phyloP scores from a whole-genome alignment of 805 yeast genomes.

The Barnettozyma californica region DNA sequence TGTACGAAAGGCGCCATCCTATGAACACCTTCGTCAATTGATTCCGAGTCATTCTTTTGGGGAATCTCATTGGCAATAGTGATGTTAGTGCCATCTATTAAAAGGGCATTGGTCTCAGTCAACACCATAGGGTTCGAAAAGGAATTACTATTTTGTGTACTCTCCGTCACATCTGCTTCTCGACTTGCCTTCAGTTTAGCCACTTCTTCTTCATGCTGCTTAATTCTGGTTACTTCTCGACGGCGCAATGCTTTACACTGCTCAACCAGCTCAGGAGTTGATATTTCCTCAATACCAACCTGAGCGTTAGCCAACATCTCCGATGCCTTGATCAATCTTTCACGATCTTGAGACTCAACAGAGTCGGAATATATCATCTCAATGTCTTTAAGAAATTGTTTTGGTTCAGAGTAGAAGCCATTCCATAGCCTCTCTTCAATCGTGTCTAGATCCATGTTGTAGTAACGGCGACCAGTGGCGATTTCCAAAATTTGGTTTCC shows the following conservation, averaged over 20 bases:
- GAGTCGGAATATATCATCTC: conserved; percentile 82
- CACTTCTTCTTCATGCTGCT: conserved; percentile 32
- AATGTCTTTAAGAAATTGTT: conserved; percentile 80
- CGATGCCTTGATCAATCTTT: conserved; percentile 71
- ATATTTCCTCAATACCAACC: conserved; percentile 89
- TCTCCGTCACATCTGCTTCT: conserved; percentile 6
- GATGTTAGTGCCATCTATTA: not conserved
- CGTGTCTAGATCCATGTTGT: conserved; percentile 90
- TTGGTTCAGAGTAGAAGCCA: conserved; percentile 90
- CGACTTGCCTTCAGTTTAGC: conserved; percentile 12
- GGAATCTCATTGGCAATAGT: not conserved
- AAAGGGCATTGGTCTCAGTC: conserved; percentile 4
- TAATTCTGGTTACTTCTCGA: conserved; percentile 57
- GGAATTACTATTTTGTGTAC: not conserved
- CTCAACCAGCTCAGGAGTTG: conserved; percentile 60
- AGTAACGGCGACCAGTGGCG: conserved; percentile 63
- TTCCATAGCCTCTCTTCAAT: conserved; percentile 96
- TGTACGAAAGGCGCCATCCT: not conserved
- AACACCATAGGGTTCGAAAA: not conserved
- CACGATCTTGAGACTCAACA: conserved; percentile 71
- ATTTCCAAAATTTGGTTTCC: conserved; percentile 79
- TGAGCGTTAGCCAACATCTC: conserved; percentile 97
- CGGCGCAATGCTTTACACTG: conserved; percentile 71
- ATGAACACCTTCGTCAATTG: not conserved
- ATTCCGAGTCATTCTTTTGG: not conserved